A percentile compares a stretch with the other conserved stretches of the same genome.
Conservation (phyloP, 805 yeast genomes). For the Candida cerambycidarum region DNA sequence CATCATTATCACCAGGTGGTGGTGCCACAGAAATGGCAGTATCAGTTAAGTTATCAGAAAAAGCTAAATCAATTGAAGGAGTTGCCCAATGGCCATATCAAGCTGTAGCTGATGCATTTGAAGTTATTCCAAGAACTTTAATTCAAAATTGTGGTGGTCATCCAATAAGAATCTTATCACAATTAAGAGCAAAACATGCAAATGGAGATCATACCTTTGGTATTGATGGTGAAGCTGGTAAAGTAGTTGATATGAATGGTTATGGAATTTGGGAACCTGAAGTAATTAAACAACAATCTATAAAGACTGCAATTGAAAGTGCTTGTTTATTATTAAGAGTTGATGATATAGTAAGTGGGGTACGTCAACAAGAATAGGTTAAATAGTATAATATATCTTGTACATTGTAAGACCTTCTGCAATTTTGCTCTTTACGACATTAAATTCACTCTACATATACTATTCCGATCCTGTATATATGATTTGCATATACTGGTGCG, state of each 20-base stretch:
- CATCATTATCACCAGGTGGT: constrained; percentile 96
- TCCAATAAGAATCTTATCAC: constrained; percentile 85
- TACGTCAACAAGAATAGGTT: constrained; percentile 49
- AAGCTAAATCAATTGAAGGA: constrained; percentile 90
- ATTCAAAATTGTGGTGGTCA: constrained; percentile 98
- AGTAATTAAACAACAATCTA: constrained; percentile 93
- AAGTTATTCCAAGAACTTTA: constrained; percentile 95
- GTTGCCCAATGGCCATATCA: constrained; percentile 98
- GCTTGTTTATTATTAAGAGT: constrained; percentile 93
- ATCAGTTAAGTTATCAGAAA: constrained; percentile 80
- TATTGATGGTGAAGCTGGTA: constrained; percentile 92
- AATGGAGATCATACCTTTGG: constrained; percentile 85
- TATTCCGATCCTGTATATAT: too few relatives aligned
- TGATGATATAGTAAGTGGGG: constrained; percentile 97
- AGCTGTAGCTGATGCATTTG: constrained; percentile 98
- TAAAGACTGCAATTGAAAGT: constrained; percentile 97
- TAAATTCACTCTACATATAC: too few relatives aligned
- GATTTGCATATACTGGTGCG: not conserved
- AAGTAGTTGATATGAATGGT: constrained; percentile 90
- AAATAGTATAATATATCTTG: not conserved
- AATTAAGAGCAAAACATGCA: constrained; percentile 94
- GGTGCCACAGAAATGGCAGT: constrained; percentile 99
- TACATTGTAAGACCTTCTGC: not conserved
- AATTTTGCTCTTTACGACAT: too few relatives aligned
- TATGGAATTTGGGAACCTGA: constrained; percentile 99